A percentile compares a stretch with the other conserved stretches of the same genome.
Evolutionary conservation across 2,329 filamentous ascomycete species (phyloP).

Genomic region (Pseudogymnoascus sp.): DNA sequence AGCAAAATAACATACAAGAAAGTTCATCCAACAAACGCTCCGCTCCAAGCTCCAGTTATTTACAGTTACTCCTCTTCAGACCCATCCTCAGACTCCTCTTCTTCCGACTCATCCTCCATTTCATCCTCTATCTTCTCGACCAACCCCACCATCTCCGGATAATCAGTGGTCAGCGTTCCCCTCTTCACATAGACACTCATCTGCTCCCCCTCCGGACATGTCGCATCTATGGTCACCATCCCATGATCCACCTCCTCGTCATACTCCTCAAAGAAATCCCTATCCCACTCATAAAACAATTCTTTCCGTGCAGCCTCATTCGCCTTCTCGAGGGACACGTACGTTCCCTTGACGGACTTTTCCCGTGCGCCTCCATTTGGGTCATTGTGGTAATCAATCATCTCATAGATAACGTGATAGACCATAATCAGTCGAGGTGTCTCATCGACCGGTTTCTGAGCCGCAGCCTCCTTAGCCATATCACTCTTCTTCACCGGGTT

Average conservation of each 20-base stretch:
- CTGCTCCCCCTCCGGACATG: neutral
- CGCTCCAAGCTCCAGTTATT: too few relatives aligned
- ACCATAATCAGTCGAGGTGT: too few relatives aligned
- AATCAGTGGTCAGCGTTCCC: neutral
- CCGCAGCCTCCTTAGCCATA: neutral
- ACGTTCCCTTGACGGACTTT: neutral
- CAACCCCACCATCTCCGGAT: conserved; percentile 26
- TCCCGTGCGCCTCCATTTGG: neutral
- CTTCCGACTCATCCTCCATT: conserved; percentile 34
- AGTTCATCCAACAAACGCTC: neutral
- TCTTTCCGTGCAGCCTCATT: neutral
- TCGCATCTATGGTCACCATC: neutral
- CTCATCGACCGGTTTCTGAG: neutral
- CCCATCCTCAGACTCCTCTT: conserved; percentile 13
- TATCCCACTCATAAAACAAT: too few relatives aligned
- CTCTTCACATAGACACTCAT: conserved; percentile 5
- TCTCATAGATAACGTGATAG: too few relatives aligned
- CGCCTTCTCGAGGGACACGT: neutral
- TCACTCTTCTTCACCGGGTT: neutral
- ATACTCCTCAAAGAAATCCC: neutral
- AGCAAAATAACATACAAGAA: neutral
- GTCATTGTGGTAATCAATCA: neutral
- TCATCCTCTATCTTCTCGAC: conserved; percentile 19
- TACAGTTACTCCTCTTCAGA: neutral
- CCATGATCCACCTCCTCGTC: neutral